Evolutionary conservation across 768 basidiomycete genomes (phyloP).

Genomic region (Pholiota conissans): DNA sequence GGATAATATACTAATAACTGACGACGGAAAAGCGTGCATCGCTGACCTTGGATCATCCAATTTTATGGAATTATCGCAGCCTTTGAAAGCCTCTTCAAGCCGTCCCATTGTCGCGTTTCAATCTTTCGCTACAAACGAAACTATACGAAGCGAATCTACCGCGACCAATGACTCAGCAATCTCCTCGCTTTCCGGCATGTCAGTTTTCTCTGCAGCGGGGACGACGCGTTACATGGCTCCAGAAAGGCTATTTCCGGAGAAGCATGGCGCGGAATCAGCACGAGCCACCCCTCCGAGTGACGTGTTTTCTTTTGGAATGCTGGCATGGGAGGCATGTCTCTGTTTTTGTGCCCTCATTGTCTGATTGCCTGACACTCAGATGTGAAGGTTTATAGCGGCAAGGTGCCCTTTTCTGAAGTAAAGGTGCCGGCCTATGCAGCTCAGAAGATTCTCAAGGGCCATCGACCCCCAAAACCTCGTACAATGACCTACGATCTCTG

Average conservation of each 20-base stretch:
- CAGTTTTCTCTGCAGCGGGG: background rate
- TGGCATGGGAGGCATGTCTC: constrained; percentile 12
- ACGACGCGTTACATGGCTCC: background rate
- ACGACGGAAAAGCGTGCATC: background rate
- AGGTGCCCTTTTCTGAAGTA: background rate
- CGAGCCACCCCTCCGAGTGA: constrained; percentile 23
- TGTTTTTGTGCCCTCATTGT: background rate
- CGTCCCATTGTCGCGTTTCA: background rate
- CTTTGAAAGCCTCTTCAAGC: background rate
- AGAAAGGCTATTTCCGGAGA: constrained; percentile 6
- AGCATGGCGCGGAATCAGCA: constrained; percentile 3
- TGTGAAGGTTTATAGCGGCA: background rate
- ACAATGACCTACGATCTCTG: background rate
- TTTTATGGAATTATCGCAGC: background rate
- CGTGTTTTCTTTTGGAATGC: constrained; percentile 27
- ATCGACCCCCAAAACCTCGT: background rate
- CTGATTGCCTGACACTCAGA: background rate
- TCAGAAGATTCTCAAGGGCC: background rate
- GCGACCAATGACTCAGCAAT: background rate
- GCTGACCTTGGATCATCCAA: background rate
- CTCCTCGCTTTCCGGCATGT: background rate
- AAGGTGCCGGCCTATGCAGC: background rate
- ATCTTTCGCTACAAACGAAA: background rate
- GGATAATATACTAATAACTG: background rate
- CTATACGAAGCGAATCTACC: background rate